Percentiles rank a stretch among this genome's conserved stretches.
Evolutionary conservation across 257 asterid species (phyloP).

Genomic region (Solanum ossicruentum): DNA sequence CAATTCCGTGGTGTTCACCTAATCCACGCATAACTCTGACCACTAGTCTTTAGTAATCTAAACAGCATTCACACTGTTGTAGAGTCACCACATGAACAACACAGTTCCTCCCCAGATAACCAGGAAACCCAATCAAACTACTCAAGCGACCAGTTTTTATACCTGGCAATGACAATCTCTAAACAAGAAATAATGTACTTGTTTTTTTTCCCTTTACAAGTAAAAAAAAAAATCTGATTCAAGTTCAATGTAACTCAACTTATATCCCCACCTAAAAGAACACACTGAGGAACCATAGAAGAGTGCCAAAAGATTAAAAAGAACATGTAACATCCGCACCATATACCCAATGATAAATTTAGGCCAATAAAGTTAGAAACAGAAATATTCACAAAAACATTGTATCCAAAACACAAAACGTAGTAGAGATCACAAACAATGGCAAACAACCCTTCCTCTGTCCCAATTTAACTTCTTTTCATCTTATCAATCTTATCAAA

Average conservation of each 20-base stretch:
- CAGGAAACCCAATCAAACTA: neutral
- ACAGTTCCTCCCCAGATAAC: neutral
- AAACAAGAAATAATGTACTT: neutral
- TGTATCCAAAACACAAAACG: neutral
- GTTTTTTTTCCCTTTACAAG: neutral
- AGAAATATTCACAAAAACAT: neutral
- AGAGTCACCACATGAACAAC: neutral
- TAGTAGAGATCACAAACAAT: neutral
- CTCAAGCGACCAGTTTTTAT: neutral
- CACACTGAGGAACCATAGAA: neutral
- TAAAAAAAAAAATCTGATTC: neutral
- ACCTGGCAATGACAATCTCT: neutral
- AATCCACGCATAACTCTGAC: neutral
- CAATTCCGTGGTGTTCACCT: neutral
- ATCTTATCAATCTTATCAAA: neutral
- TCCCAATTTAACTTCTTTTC: neutral
- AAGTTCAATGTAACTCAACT: neutral
- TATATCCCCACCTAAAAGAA: neutral
- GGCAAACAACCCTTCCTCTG: neutral
- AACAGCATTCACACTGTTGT: neutral
- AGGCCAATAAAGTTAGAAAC: neutral
- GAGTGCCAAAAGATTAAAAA: neutral
- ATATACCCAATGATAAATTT: neutral
- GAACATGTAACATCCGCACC: neutral
- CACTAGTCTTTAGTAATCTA: neutral